A percentile compares a stretch with the other conserved stretches of the same genome.
Evolutionary conservation across 495 filamentous ascomycete genomes (phyloP).

Genomic region (Penicillium subrubescens): DNA sequence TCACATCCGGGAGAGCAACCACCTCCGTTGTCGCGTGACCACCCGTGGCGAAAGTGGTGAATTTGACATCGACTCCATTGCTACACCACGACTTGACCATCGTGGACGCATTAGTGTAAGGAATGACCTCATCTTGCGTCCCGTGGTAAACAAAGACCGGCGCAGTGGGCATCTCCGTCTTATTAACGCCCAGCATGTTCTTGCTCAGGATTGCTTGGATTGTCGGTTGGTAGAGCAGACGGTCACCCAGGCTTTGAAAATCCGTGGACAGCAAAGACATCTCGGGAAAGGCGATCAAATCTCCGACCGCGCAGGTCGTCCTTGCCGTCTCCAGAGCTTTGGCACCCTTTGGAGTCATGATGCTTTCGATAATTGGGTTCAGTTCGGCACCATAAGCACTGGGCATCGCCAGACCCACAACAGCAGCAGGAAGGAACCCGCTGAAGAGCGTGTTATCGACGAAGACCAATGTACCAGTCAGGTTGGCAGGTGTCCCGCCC

Average conservation of each 20-base stretch:
- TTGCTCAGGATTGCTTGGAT: slow-evolving; percentile 22
- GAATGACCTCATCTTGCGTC: slow-evolving; percentile 36
- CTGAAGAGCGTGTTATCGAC: slow-evolving; percentile 32
- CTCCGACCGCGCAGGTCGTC: slow-evolving; percentile 23
- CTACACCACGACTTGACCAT: slow-evolving; percentile 35
- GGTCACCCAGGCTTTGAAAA: slow-evolving; percentile 28
- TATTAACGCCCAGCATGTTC: slow-evolving; percentile 28
- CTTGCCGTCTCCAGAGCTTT: slow-evolving; percentile 17
- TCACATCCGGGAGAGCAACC: slow-evolving; percentile 25
- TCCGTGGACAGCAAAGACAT: slow-evolving; percentile 28
- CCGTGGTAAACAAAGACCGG: slow-evolving; percentile 41
- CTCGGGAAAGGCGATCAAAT: slow-evolving; percentile 24
- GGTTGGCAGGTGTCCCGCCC: slow-evolving; percentile 47
- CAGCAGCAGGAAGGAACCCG: slow-evolving; percentile 33
- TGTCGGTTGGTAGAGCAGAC: slow-evolving; percentile 27
- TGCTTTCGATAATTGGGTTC: slow-evolving; percentile 23
- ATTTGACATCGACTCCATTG: slow-evolving; percentile 30
- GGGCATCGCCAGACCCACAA: slow-evolving; percentile 30
- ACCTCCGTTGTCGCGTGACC: slow-evolving; percentile 36
- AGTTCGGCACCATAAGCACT: slow-evolving; percentile 37
- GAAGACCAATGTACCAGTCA: slow-evolving; percentile 33
- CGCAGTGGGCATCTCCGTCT: slow-evolving; percentile 31
- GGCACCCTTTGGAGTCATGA: slow-evolving; percentile 27
- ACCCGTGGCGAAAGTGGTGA: slow-evolving; percentile 33
- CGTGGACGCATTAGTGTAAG: slow-evolving; percentile 24